A percentile compares a stretch with the other conserved stretches of the same genome.
Evolutionary conservation across 2,329 filamentous ascomycete genomes (phyloP).

Genomic region (Alternaria incomplexa): DNA sequence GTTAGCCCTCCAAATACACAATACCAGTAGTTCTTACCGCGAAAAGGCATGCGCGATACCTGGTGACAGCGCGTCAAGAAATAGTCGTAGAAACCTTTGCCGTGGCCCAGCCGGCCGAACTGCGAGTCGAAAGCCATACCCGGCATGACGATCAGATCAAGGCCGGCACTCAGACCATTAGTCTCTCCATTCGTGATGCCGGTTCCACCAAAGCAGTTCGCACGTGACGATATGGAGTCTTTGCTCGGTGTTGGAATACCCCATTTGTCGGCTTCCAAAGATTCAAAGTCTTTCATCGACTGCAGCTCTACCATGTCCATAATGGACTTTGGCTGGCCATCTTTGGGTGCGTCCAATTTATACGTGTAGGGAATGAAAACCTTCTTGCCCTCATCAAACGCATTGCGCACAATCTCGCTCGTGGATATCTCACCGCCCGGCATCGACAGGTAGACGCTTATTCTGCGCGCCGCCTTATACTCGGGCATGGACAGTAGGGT

Average conservation of each 20-base stretch:
- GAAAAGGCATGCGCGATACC: slow-evolving; percentile 60
- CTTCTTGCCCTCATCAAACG: slow-evolving; percentile 75
- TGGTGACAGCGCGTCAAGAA: slow-evolving; percentile 79
- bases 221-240: slow-evolving; percentile 68
- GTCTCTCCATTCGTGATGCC: slow-evolving; percentile 54
- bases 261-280: slow-evolving; percentile 81
- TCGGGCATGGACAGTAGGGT: slow-evolving; percentile 71
- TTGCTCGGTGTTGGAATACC: slow-evolving; percentile 86
- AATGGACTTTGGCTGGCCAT: slow-evolving; percentile 64
- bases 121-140: slow-evolving; percentile 86
- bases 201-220: slow-evolving; percentile 74
- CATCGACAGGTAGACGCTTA: slow-evolving; percentile 95
- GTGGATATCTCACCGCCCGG: slow-evolving; percentile 86
- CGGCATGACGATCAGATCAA: slow-evolving; percentile 90
- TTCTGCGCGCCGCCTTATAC: slow-evolving; percentile 74
- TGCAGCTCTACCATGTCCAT: slow-evolving; percentile 95
- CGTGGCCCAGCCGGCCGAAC: slow-evolving; percentile 84
- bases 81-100: slow-evolving; percentile 95
- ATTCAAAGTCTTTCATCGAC: slow-evolving; percentile 77
- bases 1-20: slow-evolving; percentile 40
- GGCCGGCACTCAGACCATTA: slow-evolving; percentile 44
- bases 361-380: slow-evolving; percentile 94
- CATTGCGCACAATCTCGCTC: slow-evolving; percentile 79
- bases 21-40: slow-evolving; percentile 58
- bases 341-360: slow-evolving; percentile 54